Evolutionary conservation across 441 rosid genomes (phyloP), one percentile per base, ranked within the genome.

Genomic region (Capsella rubella): DNA sequence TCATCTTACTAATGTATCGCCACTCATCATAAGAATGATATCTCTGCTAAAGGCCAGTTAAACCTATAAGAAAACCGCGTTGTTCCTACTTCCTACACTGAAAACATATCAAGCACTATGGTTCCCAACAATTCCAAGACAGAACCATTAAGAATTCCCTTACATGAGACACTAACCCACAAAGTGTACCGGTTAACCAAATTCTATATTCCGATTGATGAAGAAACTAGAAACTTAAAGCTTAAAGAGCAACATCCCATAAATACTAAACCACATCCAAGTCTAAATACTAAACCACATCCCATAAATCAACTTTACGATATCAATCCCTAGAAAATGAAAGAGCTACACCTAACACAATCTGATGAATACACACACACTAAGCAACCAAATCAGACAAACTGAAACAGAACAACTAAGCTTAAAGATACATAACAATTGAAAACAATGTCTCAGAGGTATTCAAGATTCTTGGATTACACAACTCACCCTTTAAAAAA

Each of bases 171-270:
- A 32, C 55, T 32, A 51, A 51, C 37, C 35, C 8, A 39, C 11
- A 27, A 54, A 54, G 45, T 1, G 40, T 29, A 6, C 10, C 2
- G 0, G 28, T 58, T 62, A 18, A 37, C 14, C 42, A 47, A 15
- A 59, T 50, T 39, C 67, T 1, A 47, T 70, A 67, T 61, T 60
- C 28, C 28, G 28, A 47, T 47, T 15, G 43, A 14, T 64, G 56
- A 42, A 53, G 69, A 63, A 52, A 53, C 31, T 43, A 52, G 15
- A 2, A 21, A 73, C 28, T 8, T 8, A 5, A 29, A 51, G 11
- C 15, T 15, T 25, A 25, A 39, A 2, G 50, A 52, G 15, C 31
- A 40, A n/a, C n/a, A n/a, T n/a, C n/a, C n/a, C n/a, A n/a, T n/a
- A n/a, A n/a, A n/a, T n/a, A n/a, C n/a, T n/a, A n/a, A n/a, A n/a